Base-by-base conservation (phyloP, 495 filamentous ascomycete genomes). In the Aspergillus mulundensis region DNA sequence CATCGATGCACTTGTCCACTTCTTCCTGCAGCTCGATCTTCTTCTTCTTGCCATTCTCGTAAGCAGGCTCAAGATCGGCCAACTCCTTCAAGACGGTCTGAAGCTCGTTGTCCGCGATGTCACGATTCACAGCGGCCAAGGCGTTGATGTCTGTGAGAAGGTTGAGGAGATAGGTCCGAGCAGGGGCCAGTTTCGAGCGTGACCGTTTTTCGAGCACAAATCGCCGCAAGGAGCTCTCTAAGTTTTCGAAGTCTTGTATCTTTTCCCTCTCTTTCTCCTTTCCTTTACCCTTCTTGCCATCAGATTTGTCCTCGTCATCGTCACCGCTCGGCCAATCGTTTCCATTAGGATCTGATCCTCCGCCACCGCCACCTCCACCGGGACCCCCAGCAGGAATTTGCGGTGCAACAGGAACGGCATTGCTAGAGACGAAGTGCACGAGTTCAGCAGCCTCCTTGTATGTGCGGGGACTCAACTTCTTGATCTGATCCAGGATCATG, bases 201-300 rank as follows among this genome's bases (percentile, higher is more conserved):
- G 94, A 91, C 45, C 94, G 85, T 75, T 96, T 97, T 64, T 97
- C 94, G 44, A 98, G 85, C 32, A 98, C 94, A 65, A 98, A 98
- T 50, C 91, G 85, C 47, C 95, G 83, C 52, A 98, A 70, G 30
- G 92, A 91, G 55, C 87, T 80, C 70, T 98, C 94, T 8, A 97
- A 79, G 32, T 87, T 84, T 61, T 91, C 85, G 58, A 98, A 98
- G 57, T 97, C 93, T 47, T 86, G 82, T 15, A 89, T 73, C 70
- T 92, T 91, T 69, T 95, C 88, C 66, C 83, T 85, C 47, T 96
- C 87, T 66, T 96, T 95, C 50, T 85, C 91, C 66, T 97, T 96
- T 40, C 88, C 91, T 66, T 94, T 93, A 12, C 79, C 84, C 19
- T 78, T 77, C 19, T 78, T 77, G 7, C 72, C 76, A 28, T 76